phyloP scores from a whole-genome alignment of 2,329 filamentous ascomycete genomes.

The Zopfia rhizophila region DNA sequence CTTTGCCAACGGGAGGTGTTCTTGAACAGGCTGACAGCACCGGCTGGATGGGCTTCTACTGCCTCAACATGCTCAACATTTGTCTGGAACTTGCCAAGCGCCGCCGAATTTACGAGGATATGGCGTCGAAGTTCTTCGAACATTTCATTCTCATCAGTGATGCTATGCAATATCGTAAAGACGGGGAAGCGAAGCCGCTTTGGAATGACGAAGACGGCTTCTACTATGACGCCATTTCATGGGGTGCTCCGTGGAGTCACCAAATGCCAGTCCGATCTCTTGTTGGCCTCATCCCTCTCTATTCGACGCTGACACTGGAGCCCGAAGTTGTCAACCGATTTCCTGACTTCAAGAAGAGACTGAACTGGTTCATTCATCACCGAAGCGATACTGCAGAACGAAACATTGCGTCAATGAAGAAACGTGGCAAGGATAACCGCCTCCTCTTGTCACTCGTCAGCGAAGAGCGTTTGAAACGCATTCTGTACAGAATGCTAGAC shows the following conservation, averaged over 20 bases:
- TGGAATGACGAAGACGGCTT: conserved; percentile 98
- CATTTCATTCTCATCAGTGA: conserved; percentile 98
- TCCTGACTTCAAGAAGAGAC: conserved; percentile 89
- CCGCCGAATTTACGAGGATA: conserved; percentile 92
- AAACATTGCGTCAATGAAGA: conserved; percentile 93
- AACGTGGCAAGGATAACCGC: conserved; percentile 88
- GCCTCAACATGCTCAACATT: conserved; percentile 96
- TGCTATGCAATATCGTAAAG: conserved; percentile 81
- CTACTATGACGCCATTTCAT: conserved; percentile 98
- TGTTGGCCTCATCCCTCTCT: conserved; percentile 92
- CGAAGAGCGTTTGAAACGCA: conserved; percentile 89
- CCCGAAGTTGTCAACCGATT: conserved; percentile 93
- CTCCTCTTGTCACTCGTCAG: conserved; percentile 90
- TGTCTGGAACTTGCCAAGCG: conserved; percentile 94
- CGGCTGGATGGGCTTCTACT: conserved; percentile 99
- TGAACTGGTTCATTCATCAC: conserved; percentile 95
- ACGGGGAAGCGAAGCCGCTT: conserved; percentile 80
- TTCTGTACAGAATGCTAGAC: conserved; percentile 90
- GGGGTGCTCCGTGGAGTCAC: conserved; percentile 91
- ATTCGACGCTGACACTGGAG: conserved; percentile 90
- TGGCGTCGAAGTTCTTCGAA: conserved; percentile 98
- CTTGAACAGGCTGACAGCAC: conserved; percentile 97
- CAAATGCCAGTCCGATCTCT: conserved; percentile 92
- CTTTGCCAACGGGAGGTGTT: conserved; percentile 89
- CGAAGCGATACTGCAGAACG: conserved; percentile 86